Conservation (phyloP, 2,329 filamentous ascomycete genomes). For the Trichoderma lentiforme region DNA sequence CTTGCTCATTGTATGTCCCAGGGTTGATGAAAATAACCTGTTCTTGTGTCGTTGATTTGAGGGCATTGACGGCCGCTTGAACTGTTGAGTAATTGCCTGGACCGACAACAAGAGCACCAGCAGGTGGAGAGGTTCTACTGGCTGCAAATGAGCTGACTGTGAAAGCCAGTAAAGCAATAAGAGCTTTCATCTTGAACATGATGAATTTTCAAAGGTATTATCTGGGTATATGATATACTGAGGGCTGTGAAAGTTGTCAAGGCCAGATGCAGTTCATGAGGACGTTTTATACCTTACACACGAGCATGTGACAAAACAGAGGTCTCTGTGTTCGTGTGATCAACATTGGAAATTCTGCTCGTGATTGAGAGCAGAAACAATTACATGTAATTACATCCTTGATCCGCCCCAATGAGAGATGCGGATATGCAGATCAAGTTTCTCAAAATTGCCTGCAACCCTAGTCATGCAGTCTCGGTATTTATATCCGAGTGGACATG, state of each 20-base stretch:
- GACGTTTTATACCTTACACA: not conserved
- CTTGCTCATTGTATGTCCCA: not conserved
- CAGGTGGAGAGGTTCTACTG: not conserved
- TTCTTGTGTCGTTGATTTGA: not conserved
- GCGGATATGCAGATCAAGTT: not conserved
- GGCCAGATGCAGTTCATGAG: not conserved
- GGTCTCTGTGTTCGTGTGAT: not conserved
- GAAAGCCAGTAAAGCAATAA: not conserved
- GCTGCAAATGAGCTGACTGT: not conserved
- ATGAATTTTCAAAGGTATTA: not conserved
- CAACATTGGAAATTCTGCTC: not conserved
- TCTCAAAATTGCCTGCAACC: not conserved
- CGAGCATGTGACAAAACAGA: not conserved
- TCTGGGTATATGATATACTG: not conserved
- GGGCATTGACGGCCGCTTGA: not conserved
- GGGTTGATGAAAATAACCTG: not conserved
- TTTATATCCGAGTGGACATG: not conserved
- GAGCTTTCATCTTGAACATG: not conserved
- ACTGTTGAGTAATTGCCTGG: not conserved
- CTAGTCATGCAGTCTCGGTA: not conserved
- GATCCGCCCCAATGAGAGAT: not conserved
- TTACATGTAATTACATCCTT: not conserved
- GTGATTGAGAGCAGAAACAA: not conserved
- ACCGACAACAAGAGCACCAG: not conserved
- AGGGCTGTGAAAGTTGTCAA: not conserved